A percentile compares a stretch with the other conserved stretches of the same genome.
phyloP scores from a whole-genome alignment of 345 rosid species.

The Arabidopsis suecica region DNA sequence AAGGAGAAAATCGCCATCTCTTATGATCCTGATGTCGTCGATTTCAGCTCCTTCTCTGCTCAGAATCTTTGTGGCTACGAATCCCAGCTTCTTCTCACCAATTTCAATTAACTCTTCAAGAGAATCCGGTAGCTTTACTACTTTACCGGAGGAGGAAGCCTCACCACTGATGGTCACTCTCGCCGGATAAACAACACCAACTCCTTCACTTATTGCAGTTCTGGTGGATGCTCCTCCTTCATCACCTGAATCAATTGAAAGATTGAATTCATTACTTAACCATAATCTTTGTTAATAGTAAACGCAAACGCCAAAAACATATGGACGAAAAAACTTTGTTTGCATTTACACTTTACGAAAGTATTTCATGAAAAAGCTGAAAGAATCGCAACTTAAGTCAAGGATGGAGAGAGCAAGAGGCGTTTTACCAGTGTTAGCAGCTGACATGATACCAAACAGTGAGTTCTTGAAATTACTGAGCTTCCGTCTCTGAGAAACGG shows the following conservation, averaged over 20 bases:
- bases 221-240: slow-evolving; percentile 28
- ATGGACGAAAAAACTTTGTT: neutral
- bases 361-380: neutral
- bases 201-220: slow-evolving; percentile 11
- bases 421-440: slow-evolving; percentile 59
- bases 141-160: slow-evolving; percentile 54
- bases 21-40: slow-evolving; percentile 68
- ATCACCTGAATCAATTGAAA: slow-evolving; percentile 21
- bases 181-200: slow-evolving; percentile 29
- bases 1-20: slow-evolving; percentile 82
- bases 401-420: slow-evolving; percentile 15
- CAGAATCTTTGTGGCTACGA: slow-evolving; percentile 54
- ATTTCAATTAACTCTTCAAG: slow-evolving; percentile 61
- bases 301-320: neutral
- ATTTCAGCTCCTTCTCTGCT: slow-evolving; percentile 72
- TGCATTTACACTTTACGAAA: neutral
- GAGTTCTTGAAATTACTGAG: slow-evolving; percentile 64
- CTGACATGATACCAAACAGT: slow-evolving; percentile 79
- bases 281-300: neutral
- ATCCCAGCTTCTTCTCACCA: slow-evolving; percentile 61
- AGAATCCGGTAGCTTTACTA: slow-evolving; percentile 63
- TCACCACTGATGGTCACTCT: slow-evolving; percentile 71
- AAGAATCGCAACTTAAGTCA: neutral
- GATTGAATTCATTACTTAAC: neutral
- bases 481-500: slow-evolving; percentile 49